Evolutionary conservation across 2,329 filamentous ascomycete genomes (phyloP).

Genomic region (Zymoseptoria passerinii): DNA sequence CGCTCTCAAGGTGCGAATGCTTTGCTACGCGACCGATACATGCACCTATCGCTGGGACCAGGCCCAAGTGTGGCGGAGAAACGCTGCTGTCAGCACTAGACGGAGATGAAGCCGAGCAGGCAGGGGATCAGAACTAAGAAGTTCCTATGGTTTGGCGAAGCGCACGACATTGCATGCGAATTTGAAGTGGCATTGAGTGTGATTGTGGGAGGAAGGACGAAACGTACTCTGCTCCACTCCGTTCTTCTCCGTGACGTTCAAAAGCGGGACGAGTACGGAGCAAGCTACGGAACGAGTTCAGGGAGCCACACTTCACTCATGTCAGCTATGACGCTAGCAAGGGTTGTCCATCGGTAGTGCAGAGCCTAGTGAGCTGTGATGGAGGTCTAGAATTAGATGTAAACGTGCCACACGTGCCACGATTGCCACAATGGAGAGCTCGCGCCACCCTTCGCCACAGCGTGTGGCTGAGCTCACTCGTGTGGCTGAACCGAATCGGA

Average conservation of each 20-base stretch:
- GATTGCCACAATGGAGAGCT: too few relatives aligned
- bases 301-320: slow-evolving; percentile 2
- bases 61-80: background rate
- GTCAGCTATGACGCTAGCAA: too few relatives aligned
- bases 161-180: background rate
- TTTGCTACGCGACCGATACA: too few relatives aligned
- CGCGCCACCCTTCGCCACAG: too few relatives aligned
- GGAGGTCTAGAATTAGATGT: too few relatives aligned
- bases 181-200: too few relatives aligned
- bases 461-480: slow-evolving; percentile 1
- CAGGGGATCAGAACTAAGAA: background rate
- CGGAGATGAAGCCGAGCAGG: background rate
- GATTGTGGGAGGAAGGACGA: background rate
- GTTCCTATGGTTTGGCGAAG: background rate
- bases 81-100: background rate
- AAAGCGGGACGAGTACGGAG: slow-evolving; percentile 6
- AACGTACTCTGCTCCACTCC: background rate
- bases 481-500: too few relatives aligned
- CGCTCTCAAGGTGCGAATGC: too few relatives aligned
- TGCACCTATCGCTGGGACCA: background rate
- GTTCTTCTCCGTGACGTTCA: background rate
- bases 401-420: too few relatives aligned
- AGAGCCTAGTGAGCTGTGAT: too few relatives aligned
- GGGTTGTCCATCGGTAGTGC: too few relatives aligned
- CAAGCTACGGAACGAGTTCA: slow-evolving; percentile 14